Evolutionary conservation across 140 eudicot species (phyloP), one percentile per base, ranked within the genome.

Genomic region (Senecio squalidus): DNA sequence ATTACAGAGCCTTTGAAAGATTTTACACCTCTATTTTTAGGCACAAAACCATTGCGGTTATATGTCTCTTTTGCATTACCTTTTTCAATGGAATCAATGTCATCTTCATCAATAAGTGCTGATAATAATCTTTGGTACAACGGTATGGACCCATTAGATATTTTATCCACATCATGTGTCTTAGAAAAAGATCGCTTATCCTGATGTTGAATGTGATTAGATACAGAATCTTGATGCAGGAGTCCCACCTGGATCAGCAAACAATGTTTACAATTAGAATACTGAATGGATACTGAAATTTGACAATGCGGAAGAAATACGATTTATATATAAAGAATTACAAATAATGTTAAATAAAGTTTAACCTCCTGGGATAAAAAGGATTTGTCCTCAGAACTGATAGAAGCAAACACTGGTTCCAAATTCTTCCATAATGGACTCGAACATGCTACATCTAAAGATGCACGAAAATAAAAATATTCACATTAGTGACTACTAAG

Each of bases 91-190:
- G 60, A 84, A 74, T 79, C 84, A 47, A 80, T 28, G 56, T 88
- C 94, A 68, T 89, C 88, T 49, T 89, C 93, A n/a, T 71, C 34
- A 57, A 89, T 85, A 7, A 89, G 82, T 70, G 97, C 93, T 45
- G 97, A 82, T 62, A 89, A 71, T 26, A 89, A 85, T 70, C 97
- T 85, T 73, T 85, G 93, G 66, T 74, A 80, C 50, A 85, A 64
- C 28, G 97, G 92, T 36, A 56, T 26, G 9, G 28, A 25, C 59
- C 43, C 54, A 27, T 54, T 62, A 9, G 47, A 28, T 34, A 52
- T 23, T 70, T 21, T 43, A 40, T 51, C 81, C 24, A 62, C 15
- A 10, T 78, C 77, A 38, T 56, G 29, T 48, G 56, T 68, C 55
- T 63, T 69, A 33, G 26, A 44, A 23, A 66, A 61, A 63, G 71